These are phyloP conservation scores for Saccharomyces pastorianus DNA, from an alignment of 1,139 yeast species.

Conservation along the genomic window DNA sequence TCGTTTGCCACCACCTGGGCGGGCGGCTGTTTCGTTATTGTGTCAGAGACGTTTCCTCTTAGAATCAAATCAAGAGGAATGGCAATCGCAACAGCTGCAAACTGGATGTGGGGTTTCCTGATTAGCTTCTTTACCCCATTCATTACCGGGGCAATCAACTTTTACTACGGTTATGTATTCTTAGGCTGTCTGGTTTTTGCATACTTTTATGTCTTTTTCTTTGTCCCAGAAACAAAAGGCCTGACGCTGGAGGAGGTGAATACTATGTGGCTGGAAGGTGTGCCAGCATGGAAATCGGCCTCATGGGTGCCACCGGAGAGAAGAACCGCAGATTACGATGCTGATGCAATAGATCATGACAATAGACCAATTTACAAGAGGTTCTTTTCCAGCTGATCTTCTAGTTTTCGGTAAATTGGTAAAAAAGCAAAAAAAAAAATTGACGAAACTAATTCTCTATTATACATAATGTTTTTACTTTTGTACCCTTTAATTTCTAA, in stretches of 20 bases:
- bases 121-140: conserved; percentile 48
- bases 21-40: conserved; percentile 61
- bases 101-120: conserved; percentile 70
- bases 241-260: conserved; percentile 62
- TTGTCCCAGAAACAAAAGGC: conserved; percentile 62
- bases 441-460: not conserved
- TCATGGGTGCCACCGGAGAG: conserved; percentile 16
- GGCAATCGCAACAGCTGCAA: conserved; percentile 59
- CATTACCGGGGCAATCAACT: conserved; percentile 18
- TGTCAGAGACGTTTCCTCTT: conserved; percentile 66
- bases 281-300: conserved; percentile 38
- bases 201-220: conserved; percentile 50
- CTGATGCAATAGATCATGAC: conserved; percentile 20
- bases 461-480: not conserved
- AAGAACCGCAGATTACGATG: conserved; percentile 28
- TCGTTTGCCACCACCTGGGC: conserved; percentile 80
- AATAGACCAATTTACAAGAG: conserved; percentile 26
- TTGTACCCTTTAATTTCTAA: not conserved
- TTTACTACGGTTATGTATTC: conserved; percentile 58
- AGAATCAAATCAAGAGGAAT: conserved; percentile 68
- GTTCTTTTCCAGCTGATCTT: not conserved
- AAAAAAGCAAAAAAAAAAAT: not conserved
- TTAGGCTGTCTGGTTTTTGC: conserved; percentile 56
- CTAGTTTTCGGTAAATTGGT: not conserved
- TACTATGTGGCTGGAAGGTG: conserved; percentile 39